phyloP scores from a whole-genome alignment of 2,329 filamentous ascomycete species.

The Sporothrix euskadiensis region DNA sequence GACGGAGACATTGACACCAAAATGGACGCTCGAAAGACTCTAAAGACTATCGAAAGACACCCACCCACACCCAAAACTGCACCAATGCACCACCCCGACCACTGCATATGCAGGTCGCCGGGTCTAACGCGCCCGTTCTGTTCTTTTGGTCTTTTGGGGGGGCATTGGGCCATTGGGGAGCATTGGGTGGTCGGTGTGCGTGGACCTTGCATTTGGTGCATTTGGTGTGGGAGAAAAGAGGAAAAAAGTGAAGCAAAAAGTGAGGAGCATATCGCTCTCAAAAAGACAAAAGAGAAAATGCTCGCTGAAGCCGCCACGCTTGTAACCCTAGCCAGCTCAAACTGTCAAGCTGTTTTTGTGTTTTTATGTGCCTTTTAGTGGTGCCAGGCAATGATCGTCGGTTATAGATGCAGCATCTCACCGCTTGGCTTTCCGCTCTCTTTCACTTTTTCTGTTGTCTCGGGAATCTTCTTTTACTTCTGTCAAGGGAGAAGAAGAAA shows the following conservation, averaged over 20 bases:
- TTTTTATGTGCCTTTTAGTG: background rate
- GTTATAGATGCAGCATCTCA: constrained; percentile 15
- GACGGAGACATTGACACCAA: background rate
- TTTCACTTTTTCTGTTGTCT: background rate
- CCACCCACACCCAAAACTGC: background rate
- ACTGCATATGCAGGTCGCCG: constrained; percentile 19
- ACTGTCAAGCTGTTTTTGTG: background rate
- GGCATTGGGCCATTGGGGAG: background rate
- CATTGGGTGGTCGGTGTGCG: background rate
- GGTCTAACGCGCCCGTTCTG: constrained; percentile 8
- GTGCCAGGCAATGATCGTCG: constrained; percentile 18
- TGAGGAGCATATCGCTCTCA: background rate
- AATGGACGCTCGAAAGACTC: background rate
- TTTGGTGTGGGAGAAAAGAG: background rate
- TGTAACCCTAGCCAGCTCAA: background rate
- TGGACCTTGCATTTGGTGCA: constrained; percentile 20
- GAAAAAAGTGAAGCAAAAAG: background rate
- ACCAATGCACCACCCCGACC: constrained; percentile 9
- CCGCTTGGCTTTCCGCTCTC: background rate
- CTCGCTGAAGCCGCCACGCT: background rate
- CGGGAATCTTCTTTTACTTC: background rate
- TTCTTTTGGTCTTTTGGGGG: background rate
- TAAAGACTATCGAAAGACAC: background rate
- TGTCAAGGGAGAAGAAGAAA: constrained; percentile 1
- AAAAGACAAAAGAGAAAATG: constrained; percentile 12